These are phyloP conservation scores for Clavispora vitiphila DNA, from an alignment of 805 yeast genomes.

Conservation along the genomic window DNA sequence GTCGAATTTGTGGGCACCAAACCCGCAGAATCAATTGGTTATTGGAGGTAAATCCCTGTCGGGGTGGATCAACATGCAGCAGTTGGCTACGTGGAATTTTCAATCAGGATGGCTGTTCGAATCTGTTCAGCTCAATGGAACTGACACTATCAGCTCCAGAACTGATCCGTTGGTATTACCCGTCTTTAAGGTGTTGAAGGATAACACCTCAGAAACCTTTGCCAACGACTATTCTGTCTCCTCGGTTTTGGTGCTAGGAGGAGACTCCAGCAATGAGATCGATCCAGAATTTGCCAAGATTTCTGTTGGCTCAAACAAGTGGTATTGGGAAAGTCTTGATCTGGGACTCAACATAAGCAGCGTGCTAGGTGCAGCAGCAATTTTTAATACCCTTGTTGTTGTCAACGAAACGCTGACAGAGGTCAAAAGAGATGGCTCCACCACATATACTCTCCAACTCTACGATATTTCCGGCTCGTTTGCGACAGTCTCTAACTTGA, in stretches of 20 bases:
- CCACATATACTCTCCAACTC: conserved; percentile 31
- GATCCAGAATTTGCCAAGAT: conserved; percentile 42
- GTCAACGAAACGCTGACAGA: conserved; percentile 20
- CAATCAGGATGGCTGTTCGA: conserved; percentile 62
- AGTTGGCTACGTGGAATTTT: conserved; percentile 69
- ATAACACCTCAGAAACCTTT: conserved; percentile 23
- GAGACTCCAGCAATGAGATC: conserved; percentile 36
- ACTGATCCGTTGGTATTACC: conserved; percentile 52
- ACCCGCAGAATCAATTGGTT: conserved; percentile 45
- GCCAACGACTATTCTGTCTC: conserved; percentile 28
- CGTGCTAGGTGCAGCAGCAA: conserved; percentile 47
- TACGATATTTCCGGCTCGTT: conserved; percentile 36
- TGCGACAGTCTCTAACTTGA: conserved; percentile 23
- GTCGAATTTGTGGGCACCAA: conserved; percentile 38
- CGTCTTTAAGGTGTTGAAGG: conserved; percentile 30
- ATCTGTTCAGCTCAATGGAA: conserved; percentile 17
- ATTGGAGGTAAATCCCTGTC: conserved; percentile 60
- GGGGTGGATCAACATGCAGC: conserved; percentile 73
- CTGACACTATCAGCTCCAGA: conserved; percentile 45
- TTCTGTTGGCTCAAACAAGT: conserved; percentile 23
- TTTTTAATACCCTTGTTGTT: conserved; percentile 47
- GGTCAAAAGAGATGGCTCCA: conserved; percentile 16
- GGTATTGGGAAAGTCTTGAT: conserved; percentile 34
- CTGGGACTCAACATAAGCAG: conserved; percentile 16
- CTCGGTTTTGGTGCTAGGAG: conserved; percentile 57